phyloP scores from a whole-genome alignment of 139 green algal species.

The Chlamydomonas asymmetrica region DNA sequence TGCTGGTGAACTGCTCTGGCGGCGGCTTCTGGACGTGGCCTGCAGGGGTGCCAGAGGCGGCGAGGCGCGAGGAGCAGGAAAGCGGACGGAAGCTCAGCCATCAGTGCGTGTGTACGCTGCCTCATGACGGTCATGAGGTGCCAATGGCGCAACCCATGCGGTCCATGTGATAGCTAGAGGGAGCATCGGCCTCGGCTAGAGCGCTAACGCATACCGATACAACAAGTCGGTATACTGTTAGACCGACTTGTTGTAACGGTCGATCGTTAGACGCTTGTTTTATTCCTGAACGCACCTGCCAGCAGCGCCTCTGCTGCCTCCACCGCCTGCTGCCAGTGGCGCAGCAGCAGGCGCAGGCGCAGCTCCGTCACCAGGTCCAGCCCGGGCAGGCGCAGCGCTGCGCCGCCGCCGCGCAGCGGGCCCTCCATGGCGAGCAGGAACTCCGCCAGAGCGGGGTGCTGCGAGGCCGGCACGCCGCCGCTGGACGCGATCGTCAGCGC shows the following conservation, averaged over 20 bases:
- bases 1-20: conserved; percentile 4
- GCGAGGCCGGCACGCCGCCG: conserved; percentile 12
- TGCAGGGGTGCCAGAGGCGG: no score
- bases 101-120: no score
- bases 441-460: conserved; percentile 40
- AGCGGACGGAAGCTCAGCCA: no score
- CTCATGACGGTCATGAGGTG: no score
- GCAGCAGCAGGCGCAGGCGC: conserved; percentile 13
- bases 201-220: no score
- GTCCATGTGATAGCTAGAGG: not conserved
- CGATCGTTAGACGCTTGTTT: no score
- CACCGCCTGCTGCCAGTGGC: conserved; percentile 32
- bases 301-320: conserved; percentile 15
- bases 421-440: conserved; percentile 37
- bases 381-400: conserved; percentile 36
- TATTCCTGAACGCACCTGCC: not conserved
- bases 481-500: conserved; percentile 30
- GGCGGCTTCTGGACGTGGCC: conserved; percentile 6
- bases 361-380: conserved; percentile 15
- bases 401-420: conserved; percentile 7
- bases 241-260: no score
- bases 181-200: not conserved
- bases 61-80: no score
- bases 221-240: no score
- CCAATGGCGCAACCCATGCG: no score